Evolutionary conservation across 1,139 yeast species (phyloP).

Genomic region (Candida labiduridarum): DNA sequence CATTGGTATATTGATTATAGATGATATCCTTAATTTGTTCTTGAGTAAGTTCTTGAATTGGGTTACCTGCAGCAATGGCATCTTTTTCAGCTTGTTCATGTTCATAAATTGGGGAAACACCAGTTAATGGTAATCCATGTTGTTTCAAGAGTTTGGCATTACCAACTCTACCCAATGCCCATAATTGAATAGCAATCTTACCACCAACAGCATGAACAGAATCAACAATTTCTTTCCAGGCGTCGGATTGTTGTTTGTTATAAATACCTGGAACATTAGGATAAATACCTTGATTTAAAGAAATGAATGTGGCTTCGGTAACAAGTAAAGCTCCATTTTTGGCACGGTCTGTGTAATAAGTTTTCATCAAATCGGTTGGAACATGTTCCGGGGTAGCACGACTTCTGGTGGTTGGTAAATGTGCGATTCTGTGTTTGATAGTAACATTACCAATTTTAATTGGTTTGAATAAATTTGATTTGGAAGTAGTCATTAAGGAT

Average conservation of each 20-base stretch:
- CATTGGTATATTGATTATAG: slow-evolving; percentile 35
- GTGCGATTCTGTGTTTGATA: slow-evolving; percentile 45
- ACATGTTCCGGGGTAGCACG: slow-evolving; percentile 48
- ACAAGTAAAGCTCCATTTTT: slow-evolving; percentile 53
- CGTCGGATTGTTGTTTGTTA: slow-evolving; percentile 46
- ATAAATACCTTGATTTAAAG: slow-evolving; percentile 37
- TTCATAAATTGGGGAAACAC: slow-evolving; percentile 28
- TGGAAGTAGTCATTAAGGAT: slow-evolving; percentile 11
- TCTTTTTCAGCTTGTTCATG: slow-evolving; percentile 26
- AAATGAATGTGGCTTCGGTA: slow-evolving; percentile 38
- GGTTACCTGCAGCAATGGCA: slow-evolving; percentile 34
- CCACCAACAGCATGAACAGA: slow-evolving; percentile 18
- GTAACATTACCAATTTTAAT: slow-evolving; percentile 44
- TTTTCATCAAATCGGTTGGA: slow-evolving; percentile 49
- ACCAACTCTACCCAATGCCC: slow-evolving; percentile 63
- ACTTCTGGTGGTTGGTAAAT: slow-evolving; percentile 59
- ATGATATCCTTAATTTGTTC: slow-evolving; percentile 46
- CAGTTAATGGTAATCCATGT: slow-evolving; percentile 26
- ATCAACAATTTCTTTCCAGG: slow-evolving; percentile 56
- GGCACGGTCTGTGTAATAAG: slow-evolving; percentile 59
- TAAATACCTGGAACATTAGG: slow-evolving; percentile 57
- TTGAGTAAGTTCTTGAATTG: slow-evolving; percentile 41
- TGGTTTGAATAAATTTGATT: slow-evolving; percentile 48
- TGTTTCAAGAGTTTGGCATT: slow-evolving; percentile 43
- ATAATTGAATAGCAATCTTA: slow-evolving; percentile 52